Evolutionary conservation across 2,329 filamentous ascomycete genomes (phyloP).

Genomic region (Didymosphaeria variabile): DNA sequence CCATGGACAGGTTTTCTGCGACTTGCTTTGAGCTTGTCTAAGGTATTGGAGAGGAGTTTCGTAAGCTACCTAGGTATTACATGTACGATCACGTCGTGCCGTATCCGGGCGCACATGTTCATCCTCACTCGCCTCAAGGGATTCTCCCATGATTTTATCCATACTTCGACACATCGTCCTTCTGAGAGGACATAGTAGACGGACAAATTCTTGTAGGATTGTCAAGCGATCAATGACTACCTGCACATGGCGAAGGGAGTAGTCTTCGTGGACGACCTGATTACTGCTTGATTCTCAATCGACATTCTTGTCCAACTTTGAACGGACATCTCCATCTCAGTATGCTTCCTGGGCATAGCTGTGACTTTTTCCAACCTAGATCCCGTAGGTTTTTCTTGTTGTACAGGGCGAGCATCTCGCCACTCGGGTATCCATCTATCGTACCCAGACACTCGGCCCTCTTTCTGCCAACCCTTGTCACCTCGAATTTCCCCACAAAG

Average conservation of each 20-base stretch:
- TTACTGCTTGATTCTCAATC: background rate
- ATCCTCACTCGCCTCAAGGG: too few species aligned
- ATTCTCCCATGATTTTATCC: too few species aligned
- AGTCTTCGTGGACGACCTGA: background rate
- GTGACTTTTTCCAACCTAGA: background rate
- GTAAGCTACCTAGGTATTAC: too few species aligned
- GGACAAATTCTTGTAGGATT: too few species aligned
- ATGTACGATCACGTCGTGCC: too few species aligned
- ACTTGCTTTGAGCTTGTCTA: too few species aligned
- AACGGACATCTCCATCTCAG: background rate
- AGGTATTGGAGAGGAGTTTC: too few species aligned
- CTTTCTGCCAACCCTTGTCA: background rate
- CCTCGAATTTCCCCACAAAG: slow-evolving; percentile 8
- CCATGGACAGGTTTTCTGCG: background rate
- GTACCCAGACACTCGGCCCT: background rate
- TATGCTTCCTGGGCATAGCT: background rate
- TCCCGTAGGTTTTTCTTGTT: background rate
- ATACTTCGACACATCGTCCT: too few species aligned
- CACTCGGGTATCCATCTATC: slow-evolving; percentile 10
- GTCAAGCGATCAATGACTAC: too few species aligned
- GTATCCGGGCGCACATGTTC: too few species aligned
- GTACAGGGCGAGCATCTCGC: slow-evolving; percentile 15
- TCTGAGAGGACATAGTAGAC: too few species aligned
- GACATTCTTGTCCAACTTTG: background rate
- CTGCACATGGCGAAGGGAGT: background rate